A percentile compares a stretch with the other conserved stretches of the same genome.
These are phyloP conservation scores for Botryosphaeria agaves DNA, from an alignment of 2,329 filamentous ascomycete genomes.

Conservation along the genomic window DNA sequence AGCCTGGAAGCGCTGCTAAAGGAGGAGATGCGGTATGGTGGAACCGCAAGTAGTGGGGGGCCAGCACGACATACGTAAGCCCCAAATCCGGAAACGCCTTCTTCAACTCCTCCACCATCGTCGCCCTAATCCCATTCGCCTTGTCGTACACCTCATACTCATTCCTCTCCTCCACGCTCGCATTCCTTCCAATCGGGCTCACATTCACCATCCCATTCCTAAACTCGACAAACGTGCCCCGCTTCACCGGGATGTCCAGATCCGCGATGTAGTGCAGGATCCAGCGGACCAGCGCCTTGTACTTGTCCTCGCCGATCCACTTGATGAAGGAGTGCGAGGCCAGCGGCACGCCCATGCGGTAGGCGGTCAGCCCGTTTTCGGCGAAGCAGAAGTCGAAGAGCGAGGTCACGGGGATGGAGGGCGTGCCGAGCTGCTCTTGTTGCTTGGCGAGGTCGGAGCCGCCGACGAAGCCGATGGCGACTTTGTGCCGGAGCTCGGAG, in stretches of 20 bases:
- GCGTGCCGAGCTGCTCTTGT: conserved; percentile 78
- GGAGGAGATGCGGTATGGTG: conserved; percentile 1
- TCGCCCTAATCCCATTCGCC: conserved; percentile 55
- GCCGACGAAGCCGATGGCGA: conserved; percentile 81
- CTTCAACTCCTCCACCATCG: conserved; percentile 59
- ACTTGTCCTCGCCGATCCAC: conserved; percentile 75
- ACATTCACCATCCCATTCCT: conserved; percentile 86
- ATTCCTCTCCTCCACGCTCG: conserved; percentile 58
- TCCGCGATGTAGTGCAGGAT: conserved; percentile 71
- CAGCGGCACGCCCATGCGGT: conserved; percentile 61
- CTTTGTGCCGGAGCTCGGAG: conserved; percentile 64
- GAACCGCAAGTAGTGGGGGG: conserved; percentile 1
- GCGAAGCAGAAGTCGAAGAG: conserved; percentile 97
- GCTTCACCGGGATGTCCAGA: conserved; percentile 68
- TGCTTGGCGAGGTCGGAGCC: conserved; percentile 87
- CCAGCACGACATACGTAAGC: conserved; percentile 48
- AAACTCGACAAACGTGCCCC: conserved; percentile 75
- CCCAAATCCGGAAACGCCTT: conserved; percentile 71
- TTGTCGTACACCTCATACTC: conserved; percentile 74
- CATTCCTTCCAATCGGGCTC: conserved; percentile 72
- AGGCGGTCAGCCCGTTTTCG: conserved; percentile 91
- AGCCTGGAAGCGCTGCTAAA: background rate
- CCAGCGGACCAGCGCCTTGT: conserved; percentile 63
- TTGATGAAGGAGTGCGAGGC: conserved; percentile 73
- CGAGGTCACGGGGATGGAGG: conserved; percentile 50